Percentiles rank a stretch among this genome's conserved stretches.
phyloP scores from a whole-genome alignment of 78 protist genomes.

The Isochrysis galbana region DNA sequence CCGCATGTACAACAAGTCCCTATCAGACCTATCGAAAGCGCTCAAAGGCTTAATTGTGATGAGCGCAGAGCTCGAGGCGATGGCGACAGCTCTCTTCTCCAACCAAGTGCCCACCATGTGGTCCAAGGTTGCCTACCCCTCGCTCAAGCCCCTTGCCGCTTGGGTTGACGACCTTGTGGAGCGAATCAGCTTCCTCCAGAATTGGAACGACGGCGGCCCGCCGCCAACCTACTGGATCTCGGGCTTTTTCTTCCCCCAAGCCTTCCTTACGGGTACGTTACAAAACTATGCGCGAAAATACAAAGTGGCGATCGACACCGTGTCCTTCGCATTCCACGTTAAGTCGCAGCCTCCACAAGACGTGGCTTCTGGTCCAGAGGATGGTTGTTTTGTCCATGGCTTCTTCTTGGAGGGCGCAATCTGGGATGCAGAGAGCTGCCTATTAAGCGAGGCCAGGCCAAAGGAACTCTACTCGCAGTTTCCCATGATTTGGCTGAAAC shows the following conservation, averaged over 20 bases:
- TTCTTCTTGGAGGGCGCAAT: conserved; percentile 76
- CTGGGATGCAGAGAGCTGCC: conserved; percentile 45
- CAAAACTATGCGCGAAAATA: conserved; percentile 73
- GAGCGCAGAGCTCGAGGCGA: conserved; percentile 70
- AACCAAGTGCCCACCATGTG: conserved; percentile 53
- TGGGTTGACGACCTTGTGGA: conserved; percentile 71
- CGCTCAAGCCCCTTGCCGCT: conserved; percentile 71
- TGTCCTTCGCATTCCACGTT: conserved; percentile 45
- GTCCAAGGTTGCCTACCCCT: conserved; percentile 59
- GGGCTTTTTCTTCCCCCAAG: conserved; percentile 89
- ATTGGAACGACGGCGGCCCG: conserved; percentile 74
- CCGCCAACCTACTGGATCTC: conserved; percentile 76
- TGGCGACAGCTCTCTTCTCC: conserved; percentile 54
- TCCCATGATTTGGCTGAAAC: conserved; percentile 58
- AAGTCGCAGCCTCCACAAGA: neutral
- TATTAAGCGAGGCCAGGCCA: conserved; percentile 75
- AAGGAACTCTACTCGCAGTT: conserved; percentile 78
- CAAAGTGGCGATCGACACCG: conserved; percentile 62
- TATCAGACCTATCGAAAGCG: conserved; percentile 60
- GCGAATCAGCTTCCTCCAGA: neutral
- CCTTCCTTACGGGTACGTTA: conserved; percentile 83
- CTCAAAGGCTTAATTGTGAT: conserved; percentile 74
- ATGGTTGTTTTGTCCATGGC: conserved; percentile 72
- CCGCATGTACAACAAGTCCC: neutral
- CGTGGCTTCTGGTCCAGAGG: conserved; percentile 37